phyloP scores from a whole-genome alignment of 2,329 filamentous ascomycete genomes.

The Neofusicoccum ribis region DNA sequence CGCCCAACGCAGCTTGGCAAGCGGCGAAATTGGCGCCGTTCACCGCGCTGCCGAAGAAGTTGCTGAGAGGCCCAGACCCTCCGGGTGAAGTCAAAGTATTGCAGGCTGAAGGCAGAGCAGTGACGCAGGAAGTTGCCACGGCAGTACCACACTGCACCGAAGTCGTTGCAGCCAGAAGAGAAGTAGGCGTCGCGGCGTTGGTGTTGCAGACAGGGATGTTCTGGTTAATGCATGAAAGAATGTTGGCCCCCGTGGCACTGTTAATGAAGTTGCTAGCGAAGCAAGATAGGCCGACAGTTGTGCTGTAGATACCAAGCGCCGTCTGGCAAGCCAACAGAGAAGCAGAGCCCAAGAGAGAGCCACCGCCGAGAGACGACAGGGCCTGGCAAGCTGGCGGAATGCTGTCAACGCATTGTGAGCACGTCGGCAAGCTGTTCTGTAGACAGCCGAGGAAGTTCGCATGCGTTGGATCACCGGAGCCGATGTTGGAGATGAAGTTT shows the following conservation, averaged over 20 bases:
- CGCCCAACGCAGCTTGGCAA: background rate
- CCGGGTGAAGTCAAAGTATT: background rate
- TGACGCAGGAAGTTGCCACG: background rate
- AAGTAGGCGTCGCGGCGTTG: background rate
- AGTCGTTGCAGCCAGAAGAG: background rate
- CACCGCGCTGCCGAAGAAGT: background rate
- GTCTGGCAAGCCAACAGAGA: background rate
- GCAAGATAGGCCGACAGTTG: background rate
- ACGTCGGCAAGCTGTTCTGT: background rate
- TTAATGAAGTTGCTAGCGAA: background rate
- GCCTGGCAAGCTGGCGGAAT: background rate
- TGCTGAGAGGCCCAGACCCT: too few species aligned
- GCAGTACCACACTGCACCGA: background rate
- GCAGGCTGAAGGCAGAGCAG: background rate
- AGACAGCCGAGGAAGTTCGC: background rate
- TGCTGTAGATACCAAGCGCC: background rate
- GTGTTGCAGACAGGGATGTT: background rate
- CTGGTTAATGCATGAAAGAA: background rate
- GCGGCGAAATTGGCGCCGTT: too few species aligned
- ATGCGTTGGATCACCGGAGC: background rate
- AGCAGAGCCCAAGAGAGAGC: background rate
- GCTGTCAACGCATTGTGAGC: background rate
- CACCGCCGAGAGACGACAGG: background rate
- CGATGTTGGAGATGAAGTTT: background rate
- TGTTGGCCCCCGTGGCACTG: background rate